These are phyloP conservation scores for Ophiognomonia clavigignenti-juglandacearum DNA, from an alignment of 2,329 filamentous ascomycete species.

Conservation along the genomic window DNA sequence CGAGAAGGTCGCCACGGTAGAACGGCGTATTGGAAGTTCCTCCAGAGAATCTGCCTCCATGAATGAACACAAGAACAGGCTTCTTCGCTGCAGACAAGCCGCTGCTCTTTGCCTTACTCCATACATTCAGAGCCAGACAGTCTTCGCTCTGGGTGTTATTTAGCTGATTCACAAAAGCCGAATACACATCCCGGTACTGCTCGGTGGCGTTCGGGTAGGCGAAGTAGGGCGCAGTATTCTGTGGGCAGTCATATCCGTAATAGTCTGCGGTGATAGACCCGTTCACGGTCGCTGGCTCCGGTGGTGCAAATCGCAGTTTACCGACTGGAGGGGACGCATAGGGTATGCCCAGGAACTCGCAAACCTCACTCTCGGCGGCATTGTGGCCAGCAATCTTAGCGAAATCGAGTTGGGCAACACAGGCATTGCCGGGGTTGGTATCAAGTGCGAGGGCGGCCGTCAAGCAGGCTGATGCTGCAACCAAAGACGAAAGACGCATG, in stretches of 20 bases:
- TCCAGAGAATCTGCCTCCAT: conserved; percentile 35
- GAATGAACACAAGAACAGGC: conserved; percentile 39
- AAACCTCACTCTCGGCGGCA: neutral
- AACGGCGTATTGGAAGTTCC: conserved; percentile 21
- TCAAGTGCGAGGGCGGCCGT: too few species aligned
- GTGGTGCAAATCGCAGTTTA: neutral
- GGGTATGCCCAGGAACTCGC: neutral
- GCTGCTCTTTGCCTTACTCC: conserved; percentile 32
- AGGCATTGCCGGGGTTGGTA: too few species aligned
- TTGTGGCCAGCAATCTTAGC: neutral
- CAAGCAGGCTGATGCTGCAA: too few species aligned
- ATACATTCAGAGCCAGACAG: conserved; percentile 34
- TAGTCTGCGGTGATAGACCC: neutral
- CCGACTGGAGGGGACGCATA: neutral
- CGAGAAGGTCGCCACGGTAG: conserved; percentile 1
- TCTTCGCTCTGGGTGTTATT: conserved; percentile 25
- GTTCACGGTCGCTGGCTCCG: too few species aligned
- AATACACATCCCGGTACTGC: conserved; percentile 2
- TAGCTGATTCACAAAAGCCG: neutral
- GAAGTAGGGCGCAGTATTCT: neutral
- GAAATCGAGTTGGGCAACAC: neutral
- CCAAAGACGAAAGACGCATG: too few species aligned
- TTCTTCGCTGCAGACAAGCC: conserved; percentile 27
- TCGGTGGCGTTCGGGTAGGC: conserved; percentile 3
- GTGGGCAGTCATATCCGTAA: conserved; percentile 3